A percentile compares a stretch with the other conserved stretches of the same genome.
phyloP scores from a whole-genome alignment of 2,329 filamentous ascomycete species.

The Clonostachys byssicola region DNA sequence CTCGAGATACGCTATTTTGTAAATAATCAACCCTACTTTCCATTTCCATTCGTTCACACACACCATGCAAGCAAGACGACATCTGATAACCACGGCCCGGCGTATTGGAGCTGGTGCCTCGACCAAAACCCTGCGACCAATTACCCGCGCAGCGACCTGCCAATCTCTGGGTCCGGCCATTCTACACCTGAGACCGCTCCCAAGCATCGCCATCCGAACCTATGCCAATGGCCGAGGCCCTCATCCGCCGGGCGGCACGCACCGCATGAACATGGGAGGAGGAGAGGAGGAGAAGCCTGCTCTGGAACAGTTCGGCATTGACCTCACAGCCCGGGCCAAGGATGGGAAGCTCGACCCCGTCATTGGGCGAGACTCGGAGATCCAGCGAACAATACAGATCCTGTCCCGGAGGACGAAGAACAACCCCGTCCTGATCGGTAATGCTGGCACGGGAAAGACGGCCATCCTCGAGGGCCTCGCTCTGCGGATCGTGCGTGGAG shows the following conservation, averaged over 20 bases:
- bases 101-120: constrained; percentile 23
- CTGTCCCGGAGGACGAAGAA: constrained; percentile 92
- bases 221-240: constrained; percentile 68
- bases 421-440: constrained; percentile 90
- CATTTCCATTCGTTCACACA: background rate
- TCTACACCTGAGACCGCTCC: constrained; percentile 20
- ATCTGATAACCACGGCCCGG: constrained; percentile 30
- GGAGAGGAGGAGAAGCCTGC: constrained; percentile 76
- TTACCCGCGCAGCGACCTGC: constrained; percentile 3
- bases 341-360: constrained; percentile 93
- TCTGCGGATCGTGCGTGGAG: constrained; percentile 82
- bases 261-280: constrained; percentile 84
- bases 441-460: constrained; percentile 89
- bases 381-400: constrained; percentile 91
- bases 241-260: constrained; percentile 86
- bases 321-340: constrained; percentile 79
- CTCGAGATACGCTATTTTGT: too few species aligned
- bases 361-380: constrained; percentile 87
- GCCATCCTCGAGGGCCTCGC: constrained; percentile 89
- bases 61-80: constrained; percentile 35
- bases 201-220: constrained; percentile 35
- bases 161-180: constrained; percentile 10
- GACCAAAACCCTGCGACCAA: constrained; percentile 17
- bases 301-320: constrained; percentile 85
- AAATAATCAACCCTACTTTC: background rate